Evolutionary conservation across 805 yeast species (phyloP).

Genomic region (Cyberlindnera xishuangbannaensis): DNA sequence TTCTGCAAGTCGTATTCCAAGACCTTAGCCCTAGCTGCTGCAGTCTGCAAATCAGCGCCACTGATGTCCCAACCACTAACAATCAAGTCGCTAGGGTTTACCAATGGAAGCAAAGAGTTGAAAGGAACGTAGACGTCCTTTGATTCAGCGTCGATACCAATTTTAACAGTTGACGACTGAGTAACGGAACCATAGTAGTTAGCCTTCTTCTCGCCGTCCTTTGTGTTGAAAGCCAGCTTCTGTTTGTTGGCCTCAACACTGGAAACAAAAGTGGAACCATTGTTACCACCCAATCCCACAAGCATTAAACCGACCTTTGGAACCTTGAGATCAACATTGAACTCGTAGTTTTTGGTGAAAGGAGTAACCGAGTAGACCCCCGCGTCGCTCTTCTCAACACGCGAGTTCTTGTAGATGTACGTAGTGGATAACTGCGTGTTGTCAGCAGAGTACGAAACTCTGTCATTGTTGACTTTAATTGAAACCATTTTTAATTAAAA

Average conservation of each 20-base stretch:
- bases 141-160: slow-evolving; percentile 77
- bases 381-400: slow-evolving; percentile 43
- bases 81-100: slow-evolving; percentile 83
- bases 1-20: slow-evolving; percentile 80
- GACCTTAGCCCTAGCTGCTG: slow-evolving; percentile 82
- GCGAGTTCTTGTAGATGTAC: slow-evolving; percentile 64
- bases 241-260: slow-evolving; percentile 82
- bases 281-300: slow-evolving; percentile 96
- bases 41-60: slow-evolving; percentile 60
- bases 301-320: slow-evolving; percentile 87
- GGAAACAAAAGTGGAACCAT: slow-evolving; percentile 87
- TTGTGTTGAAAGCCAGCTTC: slow-evolving; percentile 71
- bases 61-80: slow-evolving; percentile 95
- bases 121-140: slow-evolving; percentile 90
- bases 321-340: slow-evolving; percentile 73
- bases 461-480: slow-evolving; percentile 48
- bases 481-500: slow-evolving; percentile 18
- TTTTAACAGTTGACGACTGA: slow-evolving; percentile 82
- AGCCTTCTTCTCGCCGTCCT: slow-evolving; percentile 63
- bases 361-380: slow-evolving; percentile 64
- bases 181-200: slow-evolving; percentile 94
- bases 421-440: slow-evolving; percentile 45
- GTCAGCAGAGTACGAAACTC: slow-evolving; percentile 40
- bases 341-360: slow-evolving; percentile 66
- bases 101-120: slow-evolving; percentile 82